phyloP scores from a whole-genome alignment of 192 early-diverging fungal genomes.

The Coemansia sp. region DNA sequence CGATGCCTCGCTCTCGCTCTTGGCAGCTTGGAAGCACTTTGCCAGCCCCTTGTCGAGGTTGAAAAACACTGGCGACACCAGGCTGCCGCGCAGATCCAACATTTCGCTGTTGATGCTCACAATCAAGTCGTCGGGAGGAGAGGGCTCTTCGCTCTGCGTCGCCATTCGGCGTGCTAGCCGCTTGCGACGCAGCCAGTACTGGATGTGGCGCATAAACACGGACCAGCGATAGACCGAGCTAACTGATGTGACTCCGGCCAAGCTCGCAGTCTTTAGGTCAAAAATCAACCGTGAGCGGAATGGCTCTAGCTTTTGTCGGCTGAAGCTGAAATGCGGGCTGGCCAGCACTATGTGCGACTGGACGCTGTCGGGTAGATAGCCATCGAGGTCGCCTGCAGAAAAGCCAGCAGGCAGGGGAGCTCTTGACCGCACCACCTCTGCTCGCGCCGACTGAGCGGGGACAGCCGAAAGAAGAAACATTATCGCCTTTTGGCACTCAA shows the following conservation, averaged over 20 bases:
- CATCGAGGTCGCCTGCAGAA: conserved; percentile 23
- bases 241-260: conserved; percentile 26
- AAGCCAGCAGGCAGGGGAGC: conserved; percentile 4
- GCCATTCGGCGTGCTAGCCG: conserved; percentile 44
- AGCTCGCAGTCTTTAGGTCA: conserved; percentile 26
- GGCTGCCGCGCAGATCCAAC: conserved; percentile 34
- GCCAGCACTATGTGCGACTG: conserved; percentile 36
- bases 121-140: conserved; percentile 31
- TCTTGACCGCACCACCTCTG: conserved; percentile 5
- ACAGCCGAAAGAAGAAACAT: conserved; percentile 46
- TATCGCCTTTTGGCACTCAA: conserved; percentile 33
- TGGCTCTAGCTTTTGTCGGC: conserved; percentile 22
- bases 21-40: conserved; percentile 10
- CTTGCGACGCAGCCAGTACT: conserved; percentile 45
- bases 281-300: conserved; percentile 29
- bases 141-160: conserved; percentile 14
- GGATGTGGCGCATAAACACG: conserved; percentile 47
- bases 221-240: conserved; percentile 49
- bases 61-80: conserved; percentile 40
- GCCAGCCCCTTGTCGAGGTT: conserved; percentile 20
- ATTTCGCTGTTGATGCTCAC: conserved; percentile 38
- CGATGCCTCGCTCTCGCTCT: neutral
- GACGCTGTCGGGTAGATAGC: conserved; percentile 25
- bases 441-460: conserved; percentile 15
- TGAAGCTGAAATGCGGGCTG: conserved; percentile 22